Evolutionary conservation across 495 filamentous ascomycete species (phyloP), one percentile per base, ranked within the genome.

Genomic region (Aspergillus diversus): DNA sequence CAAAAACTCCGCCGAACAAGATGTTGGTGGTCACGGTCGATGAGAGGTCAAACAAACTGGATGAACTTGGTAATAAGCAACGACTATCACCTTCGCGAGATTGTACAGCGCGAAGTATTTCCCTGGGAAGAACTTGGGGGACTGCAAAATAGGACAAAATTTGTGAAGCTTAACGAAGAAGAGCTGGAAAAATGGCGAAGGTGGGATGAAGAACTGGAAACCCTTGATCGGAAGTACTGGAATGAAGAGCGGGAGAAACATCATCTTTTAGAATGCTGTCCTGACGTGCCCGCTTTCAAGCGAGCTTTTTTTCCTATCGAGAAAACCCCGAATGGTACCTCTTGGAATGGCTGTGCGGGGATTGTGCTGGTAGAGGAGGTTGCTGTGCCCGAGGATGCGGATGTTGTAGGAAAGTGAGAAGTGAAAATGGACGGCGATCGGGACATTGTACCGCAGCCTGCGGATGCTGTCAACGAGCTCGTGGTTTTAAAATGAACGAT

Each of bases 401-500:
- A 48, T 48, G 46, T n/a, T 48, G 46, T n/a, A 48, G 46, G 46
- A 48, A 48, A 16, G 46, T 5, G 5, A 15, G 46, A 48, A 48
- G 16, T 48, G 16, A 4, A 39, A 13, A 1, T 39, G 8, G 46
- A 6, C 1, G 11, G 46, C 46, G 46, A 48, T 16, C 16, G 46
- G 46, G 46, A 16, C 46, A 48, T 48, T 48, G 46, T 16, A 48
- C 46, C 16, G 46, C 46, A 1, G 46, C 46, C 46, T 48, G 46
- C 6, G 46, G 46, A 48, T 48, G 46, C 46, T 48, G 46, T 48
- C 46, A 21, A 48, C 46, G 46, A 48, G 46, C 46, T 48, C 46
- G 46, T 12, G 46, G 46, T 16, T 48, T 48, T n/a, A 4, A 48
- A 16, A 9, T 48, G n/a, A 12, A 48, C 6, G 46, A 16, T n/a